Conservation (phyloP, 2,329 filamentous ascomycete genomes). For the Colletotrichum eleusines region DNA sequence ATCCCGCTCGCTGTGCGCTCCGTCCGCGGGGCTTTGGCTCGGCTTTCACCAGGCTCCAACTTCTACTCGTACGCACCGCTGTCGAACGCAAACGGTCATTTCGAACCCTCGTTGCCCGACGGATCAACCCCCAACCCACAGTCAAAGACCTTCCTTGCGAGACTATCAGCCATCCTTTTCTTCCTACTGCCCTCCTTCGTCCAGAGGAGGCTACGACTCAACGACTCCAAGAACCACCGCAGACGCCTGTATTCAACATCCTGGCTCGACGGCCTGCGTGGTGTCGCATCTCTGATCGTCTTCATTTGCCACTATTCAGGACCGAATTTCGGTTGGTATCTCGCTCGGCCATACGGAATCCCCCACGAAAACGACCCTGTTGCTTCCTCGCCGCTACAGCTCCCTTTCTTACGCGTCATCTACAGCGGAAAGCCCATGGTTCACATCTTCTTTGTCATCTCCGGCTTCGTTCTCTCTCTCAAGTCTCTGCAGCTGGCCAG, state of each 20-base stretch:
- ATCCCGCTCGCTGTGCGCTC: conserved; percentile 41
- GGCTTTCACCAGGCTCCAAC: conserved; percentile 24
- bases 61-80: conserved; percentile 27
- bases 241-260: conserved; percentile 55
- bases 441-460: conserved; percentile 65
- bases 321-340: conserved; percentile 52
- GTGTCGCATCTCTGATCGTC: conserved; percentile 61
- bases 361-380: conserved; percentile 46
- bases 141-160: conserved; percentile 19
- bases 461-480: conserved; percentile 60
- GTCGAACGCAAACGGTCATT: conserved; percentile 16
- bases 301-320: conserved; percentile 62
- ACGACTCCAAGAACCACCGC: conserved; percentile 31
- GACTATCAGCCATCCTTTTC: conserved; percentile 42
- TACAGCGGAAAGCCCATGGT: conserved; percentile 63
- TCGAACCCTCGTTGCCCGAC: conserved; percentile 20
- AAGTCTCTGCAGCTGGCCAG: conserved; percentile 58
- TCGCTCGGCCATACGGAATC: conserved; percentile 52
- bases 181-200: conserved; percentile 50
- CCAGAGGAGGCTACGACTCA: conserved; percentile 47
- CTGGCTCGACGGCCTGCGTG: conserved; percentile 64
- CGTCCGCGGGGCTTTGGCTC: conserved; percentile 37
- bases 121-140: conserved; percentile 3
- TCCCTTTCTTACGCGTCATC: conserved; percentile 58
- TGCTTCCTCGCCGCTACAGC: conserved; percentile 54